These are phyloP conservation scores for Xylaria longipes DNA, from an alignment of 495 filamentous ascomycete genomes.

Conservation along the genomic window DNA sequence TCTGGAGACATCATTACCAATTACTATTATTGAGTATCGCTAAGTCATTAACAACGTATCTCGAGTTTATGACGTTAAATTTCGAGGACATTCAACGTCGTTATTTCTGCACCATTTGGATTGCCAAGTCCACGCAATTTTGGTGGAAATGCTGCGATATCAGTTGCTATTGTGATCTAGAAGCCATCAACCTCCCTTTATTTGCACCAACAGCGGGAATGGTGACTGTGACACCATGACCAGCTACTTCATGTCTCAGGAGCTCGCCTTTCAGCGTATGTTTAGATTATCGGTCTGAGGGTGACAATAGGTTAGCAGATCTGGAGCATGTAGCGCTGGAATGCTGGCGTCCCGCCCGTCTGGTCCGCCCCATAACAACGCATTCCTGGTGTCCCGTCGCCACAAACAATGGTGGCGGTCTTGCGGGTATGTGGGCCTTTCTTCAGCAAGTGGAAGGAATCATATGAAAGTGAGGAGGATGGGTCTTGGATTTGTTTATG, in stretches of 20 bases:
- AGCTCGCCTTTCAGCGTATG: neutral
- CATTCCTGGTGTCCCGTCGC: conserved; percentile 34
- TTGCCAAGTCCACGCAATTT: neutral
- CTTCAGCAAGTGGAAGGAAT: neutral
- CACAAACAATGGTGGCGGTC: neutral
- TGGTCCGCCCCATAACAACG: conserved; percentile 29
- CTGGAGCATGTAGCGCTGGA: conserved; percentile 25
- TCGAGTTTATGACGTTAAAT: neutral
- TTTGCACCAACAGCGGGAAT: neutral
- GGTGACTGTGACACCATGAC: neutral
- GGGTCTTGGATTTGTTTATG: conserved; percentile 1
- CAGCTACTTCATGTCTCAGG: conserved; percentile 25
- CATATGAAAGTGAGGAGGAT: neutral
- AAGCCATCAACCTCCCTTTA: neutral
- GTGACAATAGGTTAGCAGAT: neutral
- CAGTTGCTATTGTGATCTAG: neutral
- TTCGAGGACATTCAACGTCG: neutral
- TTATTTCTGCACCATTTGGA: neutral
- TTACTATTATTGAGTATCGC: neutral
- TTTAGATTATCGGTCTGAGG: neutral
- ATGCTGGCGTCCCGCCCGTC: conserved; percentile 26
- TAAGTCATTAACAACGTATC: neutral
- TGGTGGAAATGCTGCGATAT: neutral
- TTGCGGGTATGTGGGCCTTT: neutral
- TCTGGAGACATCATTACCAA: neutral